Base-by-base conservation (phyloP, 1,284 basidiomycete genomes). In the Tilletia horrida region DNA sequence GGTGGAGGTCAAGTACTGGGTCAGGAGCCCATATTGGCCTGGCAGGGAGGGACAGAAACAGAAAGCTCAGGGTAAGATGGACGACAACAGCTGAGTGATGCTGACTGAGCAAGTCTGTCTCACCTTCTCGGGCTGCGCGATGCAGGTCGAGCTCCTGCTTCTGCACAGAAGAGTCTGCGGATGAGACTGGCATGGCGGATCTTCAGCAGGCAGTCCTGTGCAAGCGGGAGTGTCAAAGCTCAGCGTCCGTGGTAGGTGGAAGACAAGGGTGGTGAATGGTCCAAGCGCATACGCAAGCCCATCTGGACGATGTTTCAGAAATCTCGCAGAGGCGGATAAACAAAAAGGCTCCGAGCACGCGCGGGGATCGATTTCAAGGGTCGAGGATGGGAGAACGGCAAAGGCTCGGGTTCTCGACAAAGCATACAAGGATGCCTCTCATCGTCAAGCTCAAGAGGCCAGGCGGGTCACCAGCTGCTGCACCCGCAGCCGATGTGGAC, bases 391-490 rank as follows among this genome's bases (percentile, higher is more conserved):
- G 18, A 23, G 18, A 18, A n/a, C 7, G 45, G 16, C 45, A 48
- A 18, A 4, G 16, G 45, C 45, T 6, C 16, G 6, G 16, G 21
- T 6, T 23, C 7, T 48, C 45, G 16, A 18, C 45, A 31, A 4
- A 31, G 50, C 7, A 21, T 11, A 21, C 16, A 3, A 25, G 6
- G 21, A 59, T 59, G 55, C 55, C 55, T n/a, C 55, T 59, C 3
- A 59, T 59, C 55, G 55, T 59, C 55, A 59, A 59, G 55, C 55
- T 59, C 55, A 59, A 59, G 55, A 23, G 55, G 25, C 55, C 55
- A 8, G 50, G 50, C 23, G 25, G 21, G 7, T 23, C 50, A 6
- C 35, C 35, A 40, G 35, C 35, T 40, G 11, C 35, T 40, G 35
- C 35, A 6, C 35, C 35, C 11, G 35, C 35, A 40, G 35, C 35